These are phyloP conservation scores for Yamadazyma ubonensis DNA, from an alignment of 805 yeast genomes.

Conservation along the genomic window DNA sequence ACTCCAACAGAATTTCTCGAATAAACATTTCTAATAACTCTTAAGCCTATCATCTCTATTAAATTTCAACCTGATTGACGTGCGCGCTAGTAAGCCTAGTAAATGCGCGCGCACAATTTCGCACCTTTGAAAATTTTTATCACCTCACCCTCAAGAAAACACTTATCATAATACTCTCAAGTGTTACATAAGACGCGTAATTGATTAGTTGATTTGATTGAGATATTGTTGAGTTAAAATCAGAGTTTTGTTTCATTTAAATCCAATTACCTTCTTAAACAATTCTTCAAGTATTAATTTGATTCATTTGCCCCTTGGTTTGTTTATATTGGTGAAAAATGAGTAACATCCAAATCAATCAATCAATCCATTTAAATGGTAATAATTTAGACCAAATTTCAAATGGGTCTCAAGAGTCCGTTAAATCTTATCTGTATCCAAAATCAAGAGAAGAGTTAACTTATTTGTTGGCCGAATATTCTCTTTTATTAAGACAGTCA, in stretches of 20 bases:
- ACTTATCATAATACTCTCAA: not conserved
- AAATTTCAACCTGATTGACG: too few species aligned
- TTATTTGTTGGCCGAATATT: constrained; percentile 26
- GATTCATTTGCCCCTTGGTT: not conserved
- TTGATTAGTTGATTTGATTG: not conserved
- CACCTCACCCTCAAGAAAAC: constrained; percentile 1
- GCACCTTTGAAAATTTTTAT: constrained; percentile 1
- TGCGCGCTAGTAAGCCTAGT: too few species aligned
- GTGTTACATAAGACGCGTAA: not conserved
- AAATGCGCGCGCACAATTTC: not conserved
- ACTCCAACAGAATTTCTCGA: too few species aligned
- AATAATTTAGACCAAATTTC: not conserved
- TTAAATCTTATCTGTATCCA: constrained; percentile 5
- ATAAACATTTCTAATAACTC: too few species aligned
- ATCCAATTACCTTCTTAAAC: too few species aligned
- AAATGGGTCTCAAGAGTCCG: not conserved
- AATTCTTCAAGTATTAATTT: not conserved
- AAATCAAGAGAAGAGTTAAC: constrained; percentile 25
- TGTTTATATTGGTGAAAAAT: not conserved
- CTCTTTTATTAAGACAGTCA: constrained; percentile 4
- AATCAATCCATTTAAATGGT: not conserved
- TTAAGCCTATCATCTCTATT: too few species aligned
- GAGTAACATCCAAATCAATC: not conserved
- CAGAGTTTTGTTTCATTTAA: not conserved
- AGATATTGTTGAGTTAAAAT: not conserved